A percentile compares a stretch with the other conserved stretches of the same genome.
phyloP scores from a whole-genome alignment of 202 grass and related monocot species.

The Cymbopogon flexuosus region DNA sequence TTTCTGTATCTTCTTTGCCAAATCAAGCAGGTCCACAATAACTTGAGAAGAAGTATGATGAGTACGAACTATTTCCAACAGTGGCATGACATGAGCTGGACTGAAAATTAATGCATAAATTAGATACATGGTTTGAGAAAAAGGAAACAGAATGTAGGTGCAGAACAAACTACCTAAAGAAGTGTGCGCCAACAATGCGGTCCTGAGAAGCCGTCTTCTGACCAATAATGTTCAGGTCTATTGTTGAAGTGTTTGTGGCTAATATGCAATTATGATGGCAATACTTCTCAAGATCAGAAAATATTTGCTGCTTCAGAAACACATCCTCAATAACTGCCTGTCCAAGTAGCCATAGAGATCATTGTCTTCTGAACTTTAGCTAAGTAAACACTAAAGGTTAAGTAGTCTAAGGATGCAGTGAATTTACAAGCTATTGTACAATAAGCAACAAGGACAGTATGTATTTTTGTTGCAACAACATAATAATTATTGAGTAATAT shows the following conservation, averaged over 20 bases:
- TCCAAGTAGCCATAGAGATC: background rate
- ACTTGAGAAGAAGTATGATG: conserved; percentile 61
- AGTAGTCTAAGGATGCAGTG: background rate
- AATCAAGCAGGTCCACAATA: conserved; percentile 64
- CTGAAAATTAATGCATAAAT: conserved; percentile 43
- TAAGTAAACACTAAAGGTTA: conserved; percentile 4
- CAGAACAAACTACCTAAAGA: conserved; percentile 67
- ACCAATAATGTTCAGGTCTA: conserved; percentile 81
- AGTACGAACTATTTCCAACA: conserved; percentile 85
- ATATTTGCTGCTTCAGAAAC: conserved; percentile 70
- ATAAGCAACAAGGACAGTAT: background rate
- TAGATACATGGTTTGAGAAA: conserved; percentile 18
- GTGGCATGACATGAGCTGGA: conserved; percentile 73
- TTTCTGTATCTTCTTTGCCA: conserved; percentile 71
- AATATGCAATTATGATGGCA: conserved; percentile 64
- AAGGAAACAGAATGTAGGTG: conserved; percentile 8
- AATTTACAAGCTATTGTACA: background rate
- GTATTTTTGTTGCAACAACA: conserved; percentile 22
- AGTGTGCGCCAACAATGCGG: conserved; percentile 72
- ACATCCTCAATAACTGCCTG: conserved; percentile 78
- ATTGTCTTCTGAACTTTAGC: conserved; percentile 1
- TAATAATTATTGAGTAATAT: conserved; percentile 36
- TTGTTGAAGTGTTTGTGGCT: conserved; percentile 79
- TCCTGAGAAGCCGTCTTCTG: conserved; percentile 57
- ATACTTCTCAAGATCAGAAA: conserved; percentile 71